Evolutionary conservation across 2,329 filamentous ascomycete species (phyloP).

Genomic region (Geosmithia flava): DNA sequence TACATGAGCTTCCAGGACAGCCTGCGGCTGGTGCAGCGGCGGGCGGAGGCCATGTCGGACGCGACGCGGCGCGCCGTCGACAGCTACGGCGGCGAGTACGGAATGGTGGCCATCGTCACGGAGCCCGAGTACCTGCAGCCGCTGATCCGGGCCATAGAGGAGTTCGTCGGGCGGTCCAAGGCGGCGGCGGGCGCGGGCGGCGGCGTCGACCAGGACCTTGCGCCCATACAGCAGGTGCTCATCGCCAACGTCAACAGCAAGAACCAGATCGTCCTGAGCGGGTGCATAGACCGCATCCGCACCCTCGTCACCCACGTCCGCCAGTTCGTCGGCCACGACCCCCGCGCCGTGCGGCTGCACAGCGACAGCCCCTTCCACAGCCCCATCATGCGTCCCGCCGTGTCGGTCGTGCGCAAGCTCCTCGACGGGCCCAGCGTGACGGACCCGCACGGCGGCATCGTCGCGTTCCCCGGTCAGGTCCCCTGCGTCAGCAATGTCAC

Average conservation of each 20-base stretch:
- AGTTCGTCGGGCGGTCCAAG: constrained; percentile 61
- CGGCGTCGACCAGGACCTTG: constrained; percentile 53
- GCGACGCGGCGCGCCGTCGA: constrained; percentile 57
- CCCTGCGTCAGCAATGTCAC: constrained; percentile 82
- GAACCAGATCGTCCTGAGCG: constrained; percentile 91
- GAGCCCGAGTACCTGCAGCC: constrained; percentile 63
- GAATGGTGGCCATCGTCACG: constrained; percentile 88
- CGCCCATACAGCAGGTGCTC: constrained; percentile 73
- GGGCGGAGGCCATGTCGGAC: constrained; percentile 73
- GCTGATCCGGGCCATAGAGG: constrained; percentile 62
- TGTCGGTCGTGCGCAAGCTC: constrained; percentile 57
- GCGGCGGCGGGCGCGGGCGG: constrained; percentile 13
- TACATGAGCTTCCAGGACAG: constrained; percentile 70
- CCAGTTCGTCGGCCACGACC: constrained; percentile 86
- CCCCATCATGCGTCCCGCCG: constrained; percentile 80
- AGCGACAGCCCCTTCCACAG: constrained; percentile 86
- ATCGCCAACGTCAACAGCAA: constrained; percentile 94
- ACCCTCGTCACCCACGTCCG: constrained; percentile 73
- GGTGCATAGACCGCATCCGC: constrained; percentile 71
- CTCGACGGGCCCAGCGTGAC: constrained; percentile 46
- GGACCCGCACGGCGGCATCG: constrained; percentile 42
- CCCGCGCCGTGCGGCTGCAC: constrained; percentile 74
- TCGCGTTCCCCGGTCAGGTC: constrained; percentile 63
- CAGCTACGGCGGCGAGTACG: constrained; percentile 67
- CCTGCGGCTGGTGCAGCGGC: constrained; percentile 60